A percentile compares a stretch with the other conserved stretches of the same genome.
These are phyloP conservation scores for Pyronema domesticum DNA, from an alignment of 495 filamentous ascomycete species.

Conservation along the genomic window DNA sequence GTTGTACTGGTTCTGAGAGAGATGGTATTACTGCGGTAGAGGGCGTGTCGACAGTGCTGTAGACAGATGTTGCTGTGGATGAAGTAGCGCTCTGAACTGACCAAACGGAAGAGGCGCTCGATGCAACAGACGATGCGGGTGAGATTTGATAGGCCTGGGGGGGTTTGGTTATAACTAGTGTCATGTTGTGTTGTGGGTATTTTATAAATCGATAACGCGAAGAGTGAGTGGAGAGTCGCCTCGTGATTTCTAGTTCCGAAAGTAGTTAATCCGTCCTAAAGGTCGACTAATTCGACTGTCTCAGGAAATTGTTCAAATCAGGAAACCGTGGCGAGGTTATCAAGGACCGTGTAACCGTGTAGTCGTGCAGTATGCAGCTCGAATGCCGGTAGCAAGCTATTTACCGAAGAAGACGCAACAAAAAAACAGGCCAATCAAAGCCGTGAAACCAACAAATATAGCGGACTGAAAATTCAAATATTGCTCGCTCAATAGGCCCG, in stretches of 20 bases:
- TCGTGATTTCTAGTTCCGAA: constrained; percentile 6
- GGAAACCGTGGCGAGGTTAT: too few relatives aligned
- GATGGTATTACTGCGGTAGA: constrained; percentile 17
- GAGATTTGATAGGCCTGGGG: constrained; percentile 15
- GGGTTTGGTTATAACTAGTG: constrained; percentile 10
- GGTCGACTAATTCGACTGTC: constrained; percentile 23
- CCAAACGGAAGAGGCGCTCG: constrained; percentile 39
- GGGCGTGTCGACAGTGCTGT: constrained; percentile 30
- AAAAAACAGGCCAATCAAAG: too few relatives aligned
- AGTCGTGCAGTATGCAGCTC: too few relatives aligned
- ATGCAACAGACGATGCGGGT: constrained; percentile 17
- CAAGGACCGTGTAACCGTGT: background rate
- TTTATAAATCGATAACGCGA: constrained; percentile 9
- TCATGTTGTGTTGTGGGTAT: constrained; percentile 17
- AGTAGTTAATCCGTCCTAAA: constrained; percentile 25
- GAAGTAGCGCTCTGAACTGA: constrained; percentile 51
- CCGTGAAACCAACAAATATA: too few relatives aligned
- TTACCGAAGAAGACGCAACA: too few relatives aligned
- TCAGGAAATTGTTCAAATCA: constrained; percentile 24
- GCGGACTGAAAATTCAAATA: too few relatives aligned
- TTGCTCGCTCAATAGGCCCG: too few relatives aligned
- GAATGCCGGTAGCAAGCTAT: too few relatives aligned
- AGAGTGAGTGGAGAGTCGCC: constrained; percentile 26
- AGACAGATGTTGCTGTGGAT: constrained; percentile 33
- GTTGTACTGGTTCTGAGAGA: constrained; percentile 26